Base-by-base conservation (phyloP, 805 yeast species). In the Ogataea populi-albae region DNA sequence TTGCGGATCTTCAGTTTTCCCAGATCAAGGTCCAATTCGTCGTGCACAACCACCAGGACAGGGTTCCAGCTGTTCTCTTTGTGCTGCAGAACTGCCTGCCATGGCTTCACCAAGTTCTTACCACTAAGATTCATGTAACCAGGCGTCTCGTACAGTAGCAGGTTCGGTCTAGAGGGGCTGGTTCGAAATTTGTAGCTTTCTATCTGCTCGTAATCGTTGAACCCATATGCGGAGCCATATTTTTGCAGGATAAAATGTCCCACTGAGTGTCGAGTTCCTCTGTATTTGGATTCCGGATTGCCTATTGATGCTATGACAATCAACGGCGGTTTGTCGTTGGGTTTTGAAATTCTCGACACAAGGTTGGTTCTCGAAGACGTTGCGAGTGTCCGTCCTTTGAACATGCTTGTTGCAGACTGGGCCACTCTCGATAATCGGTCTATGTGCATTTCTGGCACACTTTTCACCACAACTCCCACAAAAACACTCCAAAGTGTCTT, bases 61-160 rank as follows among this genome's bases (percentile, higher is more conserved):
- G 73, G 66, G 32, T 66, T 53, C 30, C 49, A 51, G 6, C 48
- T 26, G 40, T 46, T 25, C 46, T 47, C 7, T 15, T 27, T 27
- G 14, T 8, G 28, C 42, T 52, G 41, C 34, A 55, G 41, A 33
- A 73, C 47, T 35, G 58, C 50, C n/a, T 55, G 49, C 77, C 79
- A 78, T 7, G 71, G 62, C 11, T 68, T 70, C 6, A 59, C 49
- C 1, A 84, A 63, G 0, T 78, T 71, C n/a, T 57, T 52, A 0
- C 94, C 95, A 42, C 81, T 79, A 1, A 71, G 37, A 54, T 87
- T 87, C 93, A 88, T 88, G 45, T 57, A 79, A 2, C 75, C 64
- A 11, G 64, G 62, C n/a, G 73, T 67, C 31, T 80, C 71, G 41
- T 76, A 69, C 43, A 73, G 71, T 7, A 73, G 40, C 19, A 77